A percentile compares a stretch with the other conserved stretches of the same genome.
phyloP scores from a whole-genome alignment of 2,329 filamentous ascomycete species.

The Aspergillus sp. region DNA sequence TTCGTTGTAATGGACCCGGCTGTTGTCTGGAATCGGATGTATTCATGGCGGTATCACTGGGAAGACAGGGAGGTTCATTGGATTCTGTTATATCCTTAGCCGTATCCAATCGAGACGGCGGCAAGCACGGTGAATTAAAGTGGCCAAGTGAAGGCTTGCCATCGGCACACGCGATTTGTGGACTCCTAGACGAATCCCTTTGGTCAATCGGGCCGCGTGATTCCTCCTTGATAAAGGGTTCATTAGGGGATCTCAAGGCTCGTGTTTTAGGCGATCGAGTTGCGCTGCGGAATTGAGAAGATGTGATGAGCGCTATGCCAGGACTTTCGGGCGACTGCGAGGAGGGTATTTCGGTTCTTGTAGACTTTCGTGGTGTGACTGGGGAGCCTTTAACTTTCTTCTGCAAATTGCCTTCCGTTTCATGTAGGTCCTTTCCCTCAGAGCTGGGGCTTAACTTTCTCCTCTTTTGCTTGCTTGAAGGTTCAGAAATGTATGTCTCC shows the following conservation, averaged over 20 bases:
- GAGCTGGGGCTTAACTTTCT: conserved; percentile 18
- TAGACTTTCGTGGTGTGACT: conserved; percentile 34
- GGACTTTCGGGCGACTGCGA: conserved; percentile 46
- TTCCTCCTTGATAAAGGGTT: conserved; percentile 24
- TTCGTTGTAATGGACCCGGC: conserved; percentile 23
- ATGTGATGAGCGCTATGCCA: conserved; percentile 36
- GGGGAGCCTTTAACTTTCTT: conserved; percentile 11
- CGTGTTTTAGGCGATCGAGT: conserved; percentile 28
- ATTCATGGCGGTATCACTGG: background rate
- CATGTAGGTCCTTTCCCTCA: conserved; percentile 7
- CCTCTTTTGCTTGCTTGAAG: conserved; percentile 20
- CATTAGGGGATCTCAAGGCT: background rate
- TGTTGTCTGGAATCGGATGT: background rate
- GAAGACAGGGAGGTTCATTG: no score
- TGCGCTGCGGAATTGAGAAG: conserved; percentile 31
- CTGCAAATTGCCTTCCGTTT: background rate
- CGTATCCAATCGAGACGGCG: background rate
- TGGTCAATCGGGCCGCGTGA: background rate
- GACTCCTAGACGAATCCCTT: conserved; percentile 9
- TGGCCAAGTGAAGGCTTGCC: background rate
- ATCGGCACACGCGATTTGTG: background rate
- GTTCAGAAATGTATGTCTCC: background rate
- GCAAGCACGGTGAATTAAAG: background rate
- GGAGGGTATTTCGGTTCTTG: conserved; percentile 38
- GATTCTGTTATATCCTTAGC: background rate